phyloP scores from a whole-genome alignment of 1,284 basidiomycete genomes.

The Rugosomyces carneus region DNA sequence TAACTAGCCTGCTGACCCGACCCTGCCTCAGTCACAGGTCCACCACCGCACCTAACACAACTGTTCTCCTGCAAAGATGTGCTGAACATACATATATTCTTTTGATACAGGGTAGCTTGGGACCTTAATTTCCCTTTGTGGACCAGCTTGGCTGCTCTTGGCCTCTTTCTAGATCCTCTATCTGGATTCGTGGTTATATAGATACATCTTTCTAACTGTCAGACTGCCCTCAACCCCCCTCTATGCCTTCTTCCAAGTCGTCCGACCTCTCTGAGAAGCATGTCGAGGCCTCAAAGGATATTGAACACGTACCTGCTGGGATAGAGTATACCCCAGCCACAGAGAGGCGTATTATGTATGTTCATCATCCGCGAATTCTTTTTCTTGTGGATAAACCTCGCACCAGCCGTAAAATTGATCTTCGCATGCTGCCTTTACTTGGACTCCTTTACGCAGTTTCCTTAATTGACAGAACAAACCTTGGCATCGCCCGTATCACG shows the following conservation, averaged over 20 bases:
- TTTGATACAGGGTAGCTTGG: conserved; percentile 9
- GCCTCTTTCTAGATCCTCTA: conserved; percentile 1
- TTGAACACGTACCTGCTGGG: conserved; percentile 1
- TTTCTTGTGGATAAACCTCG: not conserved
- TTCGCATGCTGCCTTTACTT: conserved; percentile 22
- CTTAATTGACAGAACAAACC: conserved; percentile 21
- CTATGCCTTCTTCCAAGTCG: conserved; percentile 11
- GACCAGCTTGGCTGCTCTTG: conserved; percentile 11
- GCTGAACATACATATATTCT: conserved; percentile 1
- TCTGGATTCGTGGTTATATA: conserved; percentile 8
- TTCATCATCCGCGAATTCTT: not conserved
- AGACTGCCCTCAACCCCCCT: not conserved
- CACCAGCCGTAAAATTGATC: conserved; percentile 18
- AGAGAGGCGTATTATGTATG: conserved; percentile 17
- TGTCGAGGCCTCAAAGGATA: conserved; percentile 11
- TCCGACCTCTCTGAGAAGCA: conserved; percentile 13
- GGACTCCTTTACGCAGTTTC: conserved; percentile 20
- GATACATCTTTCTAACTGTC: not conserved
- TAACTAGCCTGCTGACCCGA: conserved; percentile 1
- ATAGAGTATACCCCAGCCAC: conserved; percentile 10
- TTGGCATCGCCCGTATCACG: conserved; percentile 20
- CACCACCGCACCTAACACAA: not conserved
- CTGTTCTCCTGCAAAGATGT: too few relatives aligned
- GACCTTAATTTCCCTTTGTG: conserved; percentile 5
- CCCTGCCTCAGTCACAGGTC: not conserved